Conservation (phyloP, 371 early-diverging fungal species). For the Catenaria anguillulae region DNA sequence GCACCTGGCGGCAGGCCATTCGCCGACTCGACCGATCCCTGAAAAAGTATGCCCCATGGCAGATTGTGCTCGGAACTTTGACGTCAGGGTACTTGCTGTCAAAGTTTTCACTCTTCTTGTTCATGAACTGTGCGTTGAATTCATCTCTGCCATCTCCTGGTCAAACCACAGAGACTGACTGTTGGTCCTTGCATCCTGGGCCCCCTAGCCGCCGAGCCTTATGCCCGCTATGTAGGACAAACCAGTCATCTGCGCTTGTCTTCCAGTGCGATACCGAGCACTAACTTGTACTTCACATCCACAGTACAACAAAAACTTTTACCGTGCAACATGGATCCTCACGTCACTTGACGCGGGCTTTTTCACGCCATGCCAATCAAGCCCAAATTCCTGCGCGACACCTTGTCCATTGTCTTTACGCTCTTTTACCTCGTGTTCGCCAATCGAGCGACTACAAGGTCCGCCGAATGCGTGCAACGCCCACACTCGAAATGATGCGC, state of each 20-base stretch:
- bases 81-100: conserved; percentile 38
- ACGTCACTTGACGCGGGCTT: conserved; percentile 91
- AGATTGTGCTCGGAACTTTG: conserved; percentile 54
- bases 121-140: conserved; percentile 35
- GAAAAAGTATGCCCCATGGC: conserved; percentile 52
- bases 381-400: conserved; percentile 57
- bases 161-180: background rate
- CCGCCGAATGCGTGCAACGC: conserved; percentile 52
- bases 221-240: conserved; percentile 34
- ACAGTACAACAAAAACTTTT: conserved; percentile 81
- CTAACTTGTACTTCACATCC: conserved; percentile 1
- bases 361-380: conserved; percentile 68
- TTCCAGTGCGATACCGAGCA: conserved; percentile 6
- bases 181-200: too few species aligned
- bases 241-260: too few species aligned
- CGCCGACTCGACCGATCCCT: conserved; percentile 14
- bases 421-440: conserved; percentile 72
- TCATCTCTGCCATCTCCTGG: background rate
- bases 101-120: conserved; percentile 24
- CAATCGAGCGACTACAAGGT: conserved; percentile 70
- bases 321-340: conserved; percentile 79
- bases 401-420: conserved; percentile 57
- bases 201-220: conserved; percentile 51
- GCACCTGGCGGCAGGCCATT: background rate
- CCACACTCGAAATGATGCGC: conserved; percentile 77